Conservation (phyloP, 192 early-diverging fungal species). For the Pecoramyces ruminantium region DNA sequence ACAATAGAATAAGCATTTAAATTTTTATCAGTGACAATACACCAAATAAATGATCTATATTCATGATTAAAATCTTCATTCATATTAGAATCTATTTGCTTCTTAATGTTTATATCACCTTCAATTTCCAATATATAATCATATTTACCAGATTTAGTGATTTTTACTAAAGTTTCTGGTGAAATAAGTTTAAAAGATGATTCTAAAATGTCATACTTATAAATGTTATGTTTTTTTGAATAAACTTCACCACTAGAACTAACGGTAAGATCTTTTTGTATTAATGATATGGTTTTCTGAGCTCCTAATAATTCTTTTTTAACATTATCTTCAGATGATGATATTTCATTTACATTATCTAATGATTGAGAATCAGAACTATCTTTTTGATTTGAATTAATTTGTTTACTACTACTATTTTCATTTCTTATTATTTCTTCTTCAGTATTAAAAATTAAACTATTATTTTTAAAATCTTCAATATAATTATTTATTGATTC, state of each 20-base stretch:
- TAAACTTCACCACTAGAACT: background rate
- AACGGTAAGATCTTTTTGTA: background rate
- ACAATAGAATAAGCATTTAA: background rate
- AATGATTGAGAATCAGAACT: background rate
- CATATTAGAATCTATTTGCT: conserved; percentile 53
- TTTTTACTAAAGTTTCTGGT: conserved; percentile 13
- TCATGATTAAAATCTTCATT: conserved; percentile 57
- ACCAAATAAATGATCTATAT: conserved; percentile 64
- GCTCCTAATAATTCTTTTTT: background rate
- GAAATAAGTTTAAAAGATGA: background rate
- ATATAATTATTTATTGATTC: conserved; percentile 28
- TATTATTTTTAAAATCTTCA: conserved; percentile 2
- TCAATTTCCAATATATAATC: conserved; percentile 27
- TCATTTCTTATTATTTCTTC: background rate
- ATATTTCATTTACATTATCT: background rate
- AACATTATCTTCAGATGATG: background rate
- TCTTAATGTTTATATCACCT: conserved; percentile 19
- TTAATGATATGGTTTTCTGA: background rate
- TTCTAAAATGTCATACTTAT: background rate
- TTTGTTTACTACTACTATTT: background rate
- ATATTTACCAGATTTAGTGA: conserved; percentile 24
- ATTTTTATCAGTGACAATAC: conserved; percentile 2
- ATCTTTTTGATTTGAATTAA: background rate
- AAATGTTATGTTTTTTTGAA: background rate
- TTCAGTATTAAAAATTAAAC: conserved; percentile 1